Evolutionary conservation across 306 rosid species (phyloP).

Genomic region (Corylus americana): DNA sequence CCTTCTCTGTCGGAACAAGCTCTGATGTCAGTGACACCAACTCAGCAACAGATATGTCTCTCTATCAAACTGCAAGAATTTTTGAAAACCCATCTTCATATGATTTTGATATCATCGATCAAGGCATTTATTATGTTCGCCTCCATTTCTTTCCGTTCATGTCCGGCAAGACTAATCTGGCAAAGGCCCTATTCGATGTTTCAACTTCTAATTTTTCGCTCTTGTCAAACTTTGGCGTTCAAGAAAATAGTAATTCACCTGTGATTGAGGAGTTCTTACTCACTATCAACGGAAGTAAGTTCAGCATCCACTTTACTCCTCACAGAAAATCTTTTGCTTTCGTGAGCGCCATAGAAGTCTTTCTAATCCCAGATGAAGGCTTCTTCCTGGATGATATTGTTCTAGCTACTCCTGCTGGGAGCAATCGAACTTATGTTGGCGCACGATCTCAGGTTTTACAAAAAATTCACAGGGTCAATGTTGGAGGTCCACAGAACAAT

Average conservation of each 20-base stretch:
- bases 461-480: constrained; percentile 39
- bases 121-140: constrained; percentile 39
- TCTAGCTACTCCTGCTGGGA: constrained; percentile 2
- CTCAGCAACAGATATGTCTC: background rate
- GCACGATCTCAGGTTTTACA: background rate
- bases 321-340: constrained; percentile 30
- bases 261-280: constrained; percentile 34
- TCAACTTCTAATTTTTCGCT: constrained; percentile 23
- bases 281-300: background rate
- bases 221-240: constrained; percentile 8
- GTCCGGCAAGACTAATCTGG: constrained; percentile 14
- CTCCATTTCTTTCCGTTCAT: constrained; percentile 53
- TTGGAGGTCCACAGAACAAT: constrained; percentile 34
- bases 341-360: constrained; percentile 56
- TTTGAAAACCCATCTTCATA: constrained; percentile 1
- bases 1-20: background rate
- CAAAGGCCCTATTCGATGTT: constrained; percentile 46
- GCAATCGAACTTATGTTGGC: background rate
- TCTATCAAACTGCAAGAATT: constrained; percentile 39
- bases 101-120: background rate
- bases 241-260: background rate
- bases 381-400: accelerated
- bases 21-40: background rate
- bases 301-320: constrained; percentile 35
- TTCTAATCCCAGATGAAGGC: constrained; percentile 20